phyloP scores from a whole-genome alignment of 495 filamentous ascomycete genomes.

The Lasiosphaeria miniovina region DNA sequence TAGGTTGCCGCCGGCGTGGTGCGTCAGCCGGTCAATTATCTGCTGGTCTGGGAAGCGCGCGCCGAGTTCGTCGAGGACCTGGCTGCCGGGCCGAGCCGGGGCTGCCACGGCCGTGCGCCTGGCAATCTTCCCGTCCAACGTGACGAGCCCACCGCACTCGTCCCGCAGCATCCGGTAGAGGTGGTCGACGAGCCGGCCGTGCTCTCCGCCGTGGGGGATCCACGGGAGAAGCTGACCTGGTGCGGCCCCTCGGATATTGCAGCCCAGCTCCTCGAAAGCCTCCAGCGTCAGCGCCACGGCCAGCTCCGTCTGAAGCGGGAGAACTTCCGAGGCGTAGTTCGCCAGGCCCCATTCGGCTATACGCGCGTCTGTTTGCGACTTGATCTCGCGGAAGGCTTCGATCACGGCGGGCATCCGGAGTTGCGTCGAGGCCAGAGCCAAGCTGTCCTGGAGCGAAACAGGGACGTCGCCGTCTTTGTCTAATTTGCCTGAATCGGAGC shows the following conservation, averaged over 20 bases:
- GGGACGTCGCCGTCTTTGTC: background rate
- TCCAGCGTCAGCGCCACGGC: constrained; percentile 39
- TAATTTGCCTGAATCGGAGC: background rate
- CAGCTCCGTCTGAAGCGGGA: constrained; percentile 33
- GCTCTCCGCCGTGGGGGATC: constrained; percentile 9
- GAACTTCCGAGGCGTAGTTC: constrained; percentile 32
- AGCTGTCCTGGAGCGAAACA: background rate
- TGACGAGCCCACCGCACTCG: constrained; percentile 6
- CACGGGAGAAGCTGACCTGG: background rate
- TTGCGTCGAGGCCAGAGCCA: background rate
- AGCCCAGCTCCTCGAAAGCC: constrained; percentile 36
- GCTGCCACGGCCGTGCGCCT: background rate
- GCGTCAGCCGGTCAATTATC: background rate
- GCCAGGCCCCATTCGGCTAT: background rate
- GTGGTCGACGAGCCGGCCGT: constrained; percentile 29
- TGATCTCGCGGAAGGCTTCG: background rate
- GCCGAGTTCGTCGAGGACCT: background rate
- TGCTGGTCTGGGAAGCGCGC: constrained; percentile 5
- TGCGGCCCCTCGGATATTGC: constrained; percentile 13
- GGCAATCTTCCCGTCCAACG: background rate
- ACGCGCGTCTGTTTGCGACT: constrained; percentile 33
- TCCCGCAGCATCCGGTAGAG: constrained; percentile 30
- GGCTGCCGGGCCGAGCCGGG: background rate
- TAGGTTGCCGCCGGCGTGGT: constrained; percentile 10
- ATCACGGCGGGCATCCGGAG: background rate